Conservation (phyloP, 176 grass and related monocot species). For the Lolium rigidum region DNA sequence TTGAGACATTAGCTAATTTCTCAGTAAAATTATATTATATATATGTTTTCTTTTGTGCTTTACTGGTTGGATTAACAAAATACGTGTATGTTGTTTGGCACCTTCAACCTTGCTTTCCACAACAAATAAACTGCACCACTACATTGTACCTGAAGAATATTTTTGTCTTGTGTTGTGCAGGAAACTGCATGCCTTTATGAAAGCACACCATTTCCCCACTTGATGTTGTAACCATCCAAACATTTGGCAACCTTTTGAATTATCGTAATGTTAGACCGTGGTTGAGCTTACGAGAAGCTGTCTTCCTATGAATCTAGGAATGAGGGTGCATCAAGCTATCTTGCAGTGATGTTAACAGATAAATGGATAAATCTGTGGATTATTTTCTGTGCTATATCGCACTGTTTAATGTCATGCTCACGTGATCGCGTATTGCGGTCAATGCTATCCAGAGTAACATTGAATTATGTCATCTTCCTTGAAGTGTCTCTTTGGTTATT, state of each 20-base stretch:
- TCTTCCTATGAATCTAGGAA: neutral
- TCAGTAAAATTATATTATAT: neutral
- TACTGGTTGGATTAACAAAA: neutral
- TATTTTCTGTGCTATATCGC: neutral
- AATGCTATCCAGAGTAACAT: neutral
- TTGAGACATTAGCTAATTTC: neutral
- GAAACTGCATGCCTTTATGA: conserved; percentile 80
- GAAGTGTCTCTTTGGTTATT: neutral
- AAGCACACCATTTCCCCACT: neutral
- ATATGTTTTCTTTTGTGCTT: neutral
- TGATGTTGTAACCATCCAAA: conserved; percentile 4
- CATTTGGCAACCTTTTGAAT: neutral
- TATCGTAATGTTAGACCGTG: neutral
- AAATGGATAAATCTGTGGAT: neutral
- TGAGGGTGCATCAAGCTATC: neutral
- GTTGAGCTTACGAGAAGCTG: conserved; percentile 9
- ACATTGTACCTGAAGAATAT: neutral
- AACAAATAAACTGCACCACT: neutral
- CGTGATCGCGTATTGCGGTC: neutral
- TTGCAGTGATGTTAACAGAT: neutral
- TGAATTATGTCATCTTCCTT: neutral
- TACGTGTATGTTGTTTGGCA: neutral
- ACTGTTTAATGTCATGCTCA: neutral
- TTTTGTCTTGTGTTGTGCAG: conserved; percentile 31
- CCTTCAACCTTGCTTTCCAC: neutral